Base-by-base conservation (phyloP, 2,329 filamentous ascomycete species). In the Sphaceloma murrayae region DNA sequence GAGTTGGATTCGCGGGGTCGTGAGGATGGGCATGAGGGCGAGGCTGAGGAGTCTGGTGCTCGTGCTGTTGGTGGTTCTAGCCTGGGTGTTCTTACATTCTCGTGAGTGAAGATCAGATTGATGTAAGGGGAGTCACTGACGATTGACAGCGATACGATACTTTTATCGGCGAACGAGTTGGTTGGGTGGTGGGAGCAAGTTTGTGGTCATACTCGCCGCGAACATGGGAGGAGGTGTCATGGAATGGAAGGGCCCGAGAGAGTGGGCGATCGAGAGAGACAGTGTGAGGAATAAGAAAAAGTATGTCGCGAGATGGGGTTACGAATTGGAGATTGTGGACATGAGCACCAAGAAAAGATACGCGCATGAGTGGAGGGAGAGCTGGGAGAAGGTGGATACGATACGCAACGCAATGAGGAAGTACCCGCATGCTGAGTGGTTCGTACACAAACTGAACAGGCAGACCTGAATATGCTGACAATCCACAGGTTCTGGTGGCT, bases 261-360 rank as follows among this genome's bases (percentile, higher is more conserved):
- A 98, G 67, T 98, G 91, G 91, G 91, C 91, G 1, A 94, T 96
- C 56, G 91, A 98, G 67, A 75, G 91, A 61, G 88, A 96, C 67
- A 96, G 89, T 59, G 78, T 96, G 45, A 80, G 81, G 61, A 98
- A 98, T 67, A 98, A 98, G 71, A 81, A 82, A 60, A 83, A 81
- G 57, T 98, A 98, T 59, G 82, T 79, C 2, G 73, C 77, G 24
- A 75, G 74, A 60, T 96, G 91, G 88, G 91, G 91, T 10, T 96
- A 98, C 62, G 83, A 95, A 50, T 69, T 98, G 47, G 91, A 98
- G 62, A 82, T 96, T 58, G 86, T 94, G 53, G 93, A 98, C 62
- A 94, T 98, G 88, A 89, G 87, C 67, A 94, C 88, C 44, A 94
- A 95, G 74, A 96, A 95, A 68, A 80, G 88, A 53, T 98, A 98